Base-by-base conservation (phyloP, 164 flowering plant genomes). In the Vitis cinerea region DNA sequence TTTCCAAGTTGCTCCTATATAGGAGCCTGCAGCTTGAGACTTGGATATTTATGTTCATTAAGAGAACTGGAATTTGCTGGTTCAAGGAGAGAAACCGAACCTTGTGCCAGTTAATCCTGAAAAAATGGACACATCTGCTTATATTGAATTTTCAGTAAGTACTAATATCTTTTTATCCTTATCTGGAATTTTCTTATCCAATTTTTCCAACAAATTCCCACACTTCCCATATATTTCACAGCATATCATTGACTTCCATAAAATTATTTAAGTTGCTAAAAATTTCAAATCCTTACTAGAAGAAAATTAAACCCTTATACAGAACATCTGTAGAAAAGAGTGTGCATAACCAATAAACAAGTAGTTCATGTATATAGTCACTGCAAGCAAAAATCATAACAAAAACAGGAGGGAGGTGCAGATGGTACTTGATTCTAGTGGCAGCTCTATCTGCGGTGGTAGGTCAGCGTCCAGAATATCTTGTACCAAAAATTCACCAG, bases 381-480 rank as follows among this genome's bases (percentile, higher is more conserved):
- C 27, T 68, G 19, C 29, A 9, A 19, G 61, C 59, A 59, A 68
- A 19, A 12, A 31, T 44, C 1, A 65, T 11, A 16, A 57, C 15
- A 11, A 15, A 51, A 59, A 14, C 71, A 27, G 44, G 30, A 30
- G n/a, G 59, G 44, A 44, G 63, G 29, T 50, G 52, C 27, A 50
- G 7, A 50, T 52, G 66, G 59, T 85, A 92, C 97, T 77, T 80
- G 83, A 79, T 50, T 76, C 71, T 71, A 81, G 79, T 19, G 97
- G 86, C 54, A 37, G 74, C 62, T 81, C 88, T 63, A 83, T 78
- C 77, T 93, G 98, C 6, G 92, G 88, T 68, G 97, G 90, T 55
- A 96, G 78, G 71, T 90, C 98, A 79, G 97, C 94, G 71, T 96
- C 98, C 16, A 90, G 83, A 50, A 93, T 74, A 74, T 91, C 97